A percentile compares a stretch with the other conserved stretches of the same genome.
Conservation (phyloP, 345 rosid species). For the Citrus sp. region DNA sequence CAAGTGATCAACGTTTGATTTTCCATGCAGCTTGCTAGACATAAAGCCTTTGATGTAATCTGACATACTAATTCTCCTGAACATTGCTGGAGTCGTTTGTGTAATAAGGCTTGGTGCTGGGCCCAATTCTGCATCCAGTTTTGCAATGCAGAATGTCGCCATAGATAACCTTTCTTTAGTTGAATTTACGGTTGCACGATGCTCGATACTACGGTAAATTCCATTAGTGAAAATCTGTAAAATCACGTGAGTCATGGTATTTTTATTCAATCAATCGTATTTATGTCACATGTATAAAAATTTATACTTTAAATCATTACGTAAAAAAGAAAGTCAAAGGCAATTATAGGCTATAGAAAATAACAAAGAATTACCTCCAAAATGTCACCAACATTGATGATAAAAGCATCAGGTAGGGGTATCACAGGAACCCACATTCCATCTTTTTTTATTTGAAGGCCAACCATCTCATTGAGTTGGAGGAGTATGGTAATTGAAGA, state of each 20-base stretch:
- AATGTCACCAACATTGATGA: neutral
- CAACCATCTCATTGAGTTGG: neutral
- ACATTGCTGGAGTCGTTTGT: neutral
- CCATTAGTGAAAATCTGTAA: neutral
- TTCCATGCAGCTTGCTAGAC: neutral
- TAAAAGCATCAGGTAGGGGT: neutral
- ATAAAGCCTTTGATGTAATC: neutral
- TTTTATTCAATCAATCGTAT: too few relatives aligned
- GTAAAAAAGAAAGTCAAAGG: neutral
- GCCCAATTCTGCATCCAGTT: neutral
- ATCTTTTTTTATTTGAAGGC: neutral
- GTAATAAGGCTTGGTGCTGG: neutral
- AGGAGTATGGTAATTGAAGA: neutral
- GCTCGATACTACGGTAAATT: neutral
- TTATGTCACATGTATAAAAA: too few relatives aligned
- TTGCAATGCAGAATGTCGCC: neutral
- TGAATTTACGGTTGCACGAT: neutral
- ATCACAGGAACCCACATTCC: neutral
- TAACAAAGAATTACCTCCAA: neutral
- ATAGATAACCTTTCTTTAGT: neutral
- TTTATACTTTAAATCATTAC: neutral
- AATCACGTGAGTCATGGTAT: too few relatives aligned
- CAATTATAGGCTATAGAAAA: too few relatives aligned
- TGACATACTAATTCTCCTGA: neutral
- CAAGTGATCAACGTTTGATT: neutral